phyloP scores from a whole-genome alignment of 345 rosid species.

The Moricandia arvensis region DNA sequence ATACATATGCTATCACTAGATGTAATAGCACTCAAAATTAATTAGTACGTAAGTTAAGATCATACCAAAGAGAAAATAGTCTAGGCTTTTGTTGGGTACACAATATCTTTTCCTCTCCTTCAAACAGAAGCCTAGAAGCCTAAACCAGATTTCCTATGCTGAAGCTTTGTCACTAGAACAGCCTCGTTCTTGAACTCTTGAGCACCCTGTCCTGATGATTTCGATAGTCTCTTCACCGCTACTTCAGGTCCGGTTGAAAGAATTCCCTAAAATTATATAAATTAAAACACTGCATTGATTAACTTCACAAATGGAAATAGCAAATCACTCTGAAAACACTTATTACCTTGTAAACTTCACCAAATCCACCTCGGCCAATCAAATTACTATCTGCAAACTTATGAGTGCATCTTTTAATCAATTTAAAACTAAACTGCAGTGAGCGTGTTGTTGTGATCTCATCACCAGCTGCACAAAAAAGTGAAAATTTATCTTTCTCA shows the following conservation, averaged over 20 bases:
- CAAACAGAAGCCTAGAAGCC: too few species aligned
- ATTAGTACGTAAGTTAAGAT: background rate
- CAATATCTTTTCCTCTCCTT: background rate
- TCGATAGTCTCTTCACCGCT: too few species aligned
- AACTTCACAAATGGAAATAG: background rate
- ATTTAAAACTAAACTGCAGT: constrained; percentile 11
- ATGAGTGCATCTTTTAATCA: constrained; percentile 15
- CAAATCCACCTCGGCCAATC: constrained; percentile 27
- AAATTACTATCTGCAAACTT: constrained; percentile 5
- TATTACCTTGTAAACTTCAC: constrained; percentile 24
- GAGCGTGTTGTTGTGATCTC: constrained; percentile 12
- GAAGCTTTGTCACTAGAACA: too few species aligned
- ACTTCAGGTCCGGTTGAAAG: too few species aligned
- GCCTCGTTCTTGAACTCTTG: too few species aligned
- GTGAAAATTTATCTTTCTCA: background rate
- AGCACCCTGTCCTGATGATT: too few species aligned
- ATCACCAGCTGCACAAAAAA: constrained; percentile 18
- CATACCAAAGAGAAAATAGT: too few species aligned
- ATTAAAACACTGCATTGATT: background rate
- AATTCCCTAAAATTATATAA: background rate
- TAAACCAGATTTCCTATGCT: too few species aligned
- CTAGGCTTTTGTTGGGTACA: constrained; percentile 13
- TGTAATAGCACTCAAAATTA: background rate
- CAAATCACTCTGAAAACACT: background rate
- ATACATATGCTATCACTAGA: background rate